Evolutionary conservation across 257 asterid genomes (phyloP).

Genomic region (Ballota nigra): DNA sequence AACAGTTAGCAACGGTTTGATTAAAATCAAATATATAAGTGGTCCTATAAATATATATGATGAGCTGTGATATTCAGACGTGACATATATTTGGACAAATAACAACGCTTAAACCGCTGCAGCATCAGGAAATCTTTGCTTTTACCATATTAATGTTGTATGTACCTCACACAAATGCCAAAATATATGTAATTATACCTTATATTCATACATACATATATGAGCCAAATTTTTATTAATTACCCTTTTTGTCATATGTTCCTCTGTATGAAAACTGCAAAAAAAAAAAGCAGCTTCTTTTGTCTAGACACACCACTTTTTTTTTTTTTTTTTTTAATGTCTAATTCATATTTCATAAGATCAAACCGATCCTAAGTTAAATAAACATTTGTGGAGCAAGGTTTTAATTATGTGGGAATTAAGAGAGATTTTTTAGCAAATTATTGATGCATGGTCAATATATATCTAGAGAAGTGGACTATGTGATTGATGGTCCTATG

Average conservation of each 20-base stretch:
- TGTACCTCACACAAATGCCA: conserved; percentile 20
- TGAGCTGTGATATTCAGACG: conserved; percentile 22
- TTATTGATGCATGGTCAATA: neutral
- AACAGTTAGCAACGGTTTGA: conserved; percentile 16
- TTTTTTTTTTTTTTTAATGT: neutral
- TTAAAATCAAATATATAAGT: neutral
- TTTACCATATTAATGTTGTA: conserved; percentile 16
- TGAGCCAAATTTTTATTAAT: conserved; percentile 18
- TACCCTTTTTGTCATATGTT: conserved; percentile 22
- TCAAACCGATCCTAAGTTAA: neutral
- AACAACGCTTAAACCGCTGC: conserved; percentile 25
- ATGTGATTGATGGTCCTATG: conserved; percentile 2
- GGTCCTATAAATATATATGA: conserved; percentile 29
- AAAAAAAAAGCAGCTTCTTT: conserved; percentile 3
- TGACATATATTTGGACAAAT: conserved; percentile 37
- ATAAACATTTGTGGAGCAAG: neutral
- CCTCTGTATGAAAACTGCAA: neutral
- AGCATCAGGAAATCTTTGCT: conserved; percentile 28
- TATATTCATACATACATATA: neutral
- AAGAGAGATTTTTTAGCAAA: neutral
- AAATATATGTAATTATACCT: conserved; percentile 8
- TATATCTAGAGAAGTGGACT: neutral
- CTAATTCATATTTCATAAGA: neutral
- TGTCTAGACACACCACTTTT: neutral
- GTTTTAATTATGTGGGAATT: conserved; percentile 10